A percentile compares a stretch with the other conserved stretches of the same genome.
Conservation (phyloP, 805 yeast species). For the Cyberlindnera mrakii region DNA sequence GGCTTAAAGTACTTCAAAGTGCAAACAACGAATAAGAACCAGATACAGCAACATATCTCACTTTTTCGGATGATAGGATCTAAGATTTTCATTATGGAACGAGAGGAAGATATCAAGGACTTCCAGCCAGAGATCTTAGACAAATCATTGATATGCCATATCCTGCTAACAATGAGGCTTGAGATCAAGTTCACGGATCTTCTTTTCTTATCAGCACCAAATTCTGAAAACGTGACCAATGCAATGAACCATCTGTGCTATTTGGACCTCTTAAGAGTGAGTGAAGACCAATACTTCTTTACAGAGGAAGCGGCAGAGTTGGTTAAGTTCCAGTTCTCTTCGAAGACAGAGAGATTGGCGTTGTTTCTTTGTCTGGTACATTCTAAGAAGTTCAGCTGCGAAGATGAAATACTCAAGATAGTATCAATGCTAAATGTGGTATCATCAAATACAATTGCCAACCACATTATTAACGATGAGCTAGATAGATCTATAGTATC, state of each 20-base stretch:
- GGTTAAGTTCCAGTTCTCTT: slow-evolving; percentile 1
- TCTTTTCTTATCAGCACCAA: slow-evolving; percentile 4
- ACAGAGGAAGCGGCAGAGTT: slow-evolving; percentile 1
- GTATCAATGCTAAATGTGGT: neutral
- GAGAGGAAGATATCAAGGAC: neutral
- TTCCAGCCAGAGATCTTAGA: slow-evolving; percentile 1
- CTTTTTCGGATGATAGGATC: slow-evolving; percentile 4
- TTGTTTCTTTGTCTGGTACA: slow-evolving; percentile 1
- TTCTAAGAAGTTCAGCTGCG: neutral
- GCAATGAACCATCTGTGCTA: slow-evolving; percentile 4
- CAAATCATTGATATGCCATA: slow-evolving; percentile 1
- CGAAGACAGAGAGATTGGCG: neutral
- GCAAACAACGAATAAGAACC: slow-evolving; percentile 1
- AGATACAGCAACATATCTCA: slow-evolving; percentile 1
- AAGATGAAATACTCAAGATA: slow-evolving; percentile 2
- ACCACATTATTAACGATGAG: slow-evolving; percentile 1
- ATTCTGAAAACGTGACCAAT: neutral
- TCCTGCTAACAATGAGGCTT: slow-evolving; percentile 1
- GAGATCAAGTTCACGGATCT: slow-evolving; percentile 1
- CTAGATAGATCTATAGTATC: slow-evolving; percentile 6
- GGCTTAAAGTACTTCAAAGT: slow-evolving; percentile 2
- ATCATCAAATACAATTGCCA: slow-evolving; percentile 4
- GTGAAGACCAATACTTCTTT: slow-evolving; percentile 1
- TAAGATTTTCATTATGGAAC: slow-evolving; percentile 7
- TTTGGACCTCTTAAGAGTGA: slow-evolving; percentile 3